These are phyloP conservation scores for Trichosporon inkin DNA, from an alignment of 1,284 basidiomycete species.

Conservation along the genomic window DNA sequence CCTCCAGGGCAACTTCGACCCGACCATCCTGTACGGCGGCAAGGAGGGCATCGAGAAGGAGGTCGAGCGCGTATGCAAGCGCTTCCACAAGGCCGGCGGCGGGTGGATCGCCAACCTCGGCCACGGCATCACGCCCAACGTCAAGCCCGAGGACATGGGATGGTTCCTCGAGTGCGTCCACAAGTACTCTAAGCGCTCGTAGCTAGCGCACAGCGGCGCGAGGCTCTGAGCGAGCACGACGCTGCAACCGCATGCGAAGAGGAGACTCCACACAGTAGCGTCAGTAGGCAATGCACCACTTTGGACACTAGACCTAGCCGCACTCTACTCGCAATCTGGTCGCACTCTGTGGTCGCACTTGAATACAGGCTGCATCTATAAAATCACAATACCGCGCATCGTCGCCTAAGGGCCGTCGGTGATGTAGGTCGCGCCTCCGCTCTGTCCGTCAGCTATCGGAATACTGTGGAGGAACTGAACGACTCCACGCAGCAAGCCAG, in stretches of 20 bases:
- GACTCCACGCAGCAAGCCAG: not conserved
- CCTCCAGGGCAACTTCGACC: conserved; percentile 94
- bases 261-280: no score
- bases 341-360: not conserved
- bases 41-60: conserved; percentile 79
- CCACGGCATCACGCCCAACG: conserved; percentile 95
- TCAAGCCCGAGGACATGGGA: conserved; percentile 80
- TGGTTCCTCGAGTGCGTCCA: conserved; percentile 90
- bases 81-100: conserved; percentile 59
- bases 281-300: not conserved
- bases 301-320: not conserved
- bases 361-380: not conserved
- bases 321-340: not conserved
- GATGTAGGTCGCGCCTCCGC: conserved; percentile 61
- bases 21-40: conserved; percentile 80
- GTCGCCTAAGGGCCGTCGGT: conserved; percentile 10
- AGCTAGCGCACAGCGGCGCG: not conserved
- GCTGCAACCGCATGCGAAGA: no score
- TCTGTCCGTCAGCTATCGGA: conserved; percentile 53
- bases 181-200: conserved; percentile 58
- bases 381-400: not conserved
- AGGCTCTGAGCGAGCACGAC: no score
- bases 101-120: conserved; percentile 96
- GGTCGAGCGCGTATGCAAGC: conserved; percentile 75
- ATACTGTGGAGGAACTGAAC: no score